Conservation (phyloP, 164 flowering plant genomes). For the Euptelea pleiosperma region DNA sequence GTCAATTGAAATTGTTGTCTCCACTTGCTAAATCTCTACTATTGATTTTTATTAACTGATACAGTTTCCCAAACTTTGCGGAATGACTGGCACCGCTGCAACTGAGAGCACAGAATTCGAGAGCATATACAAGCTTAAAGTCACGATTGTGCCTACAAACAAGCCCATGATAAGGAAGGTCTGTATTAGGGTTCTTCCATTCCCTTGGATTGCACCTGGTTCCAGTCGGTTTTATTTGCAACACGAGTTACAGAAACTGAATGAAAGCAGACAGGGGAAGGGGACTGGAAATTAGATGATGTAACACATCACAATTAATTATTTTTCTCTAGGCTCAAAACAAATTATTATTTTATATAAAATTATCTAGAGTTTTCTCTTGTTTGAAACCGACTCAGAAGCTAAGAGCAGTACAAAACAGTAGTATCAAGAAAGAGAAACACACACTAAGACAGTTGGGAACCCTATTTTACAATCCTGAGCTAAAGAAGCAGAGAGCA, state of each 20-base stretch:
- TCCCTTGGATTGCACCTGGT: neutral
- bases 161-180: conserved; percentile 98
- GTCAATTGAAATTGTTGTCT: neutral
- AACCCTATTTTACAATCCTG: neutral
- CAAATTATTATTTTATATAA: too few species aligned
- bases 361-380: too few species aligned
- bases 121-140: conserved; percentile 97
- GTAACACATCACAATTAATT: too few species aligned
- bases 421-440: neutral
- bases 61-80: conserved; percentile 97
- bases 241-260: too few species aligned
- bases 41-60: conserved; percentile 16
- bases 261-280: too few species aligned
- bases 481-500: neutral
- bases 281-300: too few species aligned
- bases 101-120: conserved; percentile 97
- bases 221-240: too few species aligned
- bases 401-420: too few species aligned
- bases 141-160: conserved; percentile 96
- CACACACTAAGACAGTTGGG: neutral
- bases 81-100: conserved; percentile 99
- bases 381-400: too few species aligned
- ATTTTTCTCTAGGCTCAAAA: too few species aligned
- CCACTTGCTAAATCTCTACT: conserved; percentile 9
- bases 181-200: conserved; percentile 5